A percentile compares a stretch with the other conserved stretches of the same genome.
Evolutionary conservation across 2,329 filamentous ascomycete genomes (phyloP).

Genomic region (Xenosphaeropsis pyriputrescens): DNA sequence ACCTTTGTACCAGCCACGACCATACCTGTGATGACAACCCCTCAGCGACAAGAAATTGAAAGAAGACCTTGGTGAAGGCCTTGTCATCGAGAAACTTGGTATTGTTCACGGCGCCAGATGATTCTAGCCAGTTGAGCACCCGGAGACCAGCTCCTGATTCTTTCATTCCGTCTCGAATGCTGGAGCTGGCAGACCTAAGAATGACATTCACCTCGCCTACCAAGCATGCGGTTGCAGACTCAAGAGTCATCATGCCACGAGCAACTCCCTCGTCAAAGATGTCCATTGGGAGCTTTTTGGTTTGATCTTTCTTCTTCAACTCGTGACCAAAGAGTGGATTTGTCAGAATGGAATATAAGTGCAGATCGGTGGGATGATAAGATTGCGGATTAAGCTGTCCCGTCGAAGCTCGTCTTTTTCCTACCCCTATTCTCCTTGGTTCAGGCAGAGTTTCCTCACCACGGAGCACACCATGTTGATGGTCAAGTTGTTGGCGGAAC

Average conservation of each 20-base stretch:
- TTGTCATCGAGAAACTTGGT: slow-evolving; percentile 10
- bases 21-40: slow-evolving; percentile 12
- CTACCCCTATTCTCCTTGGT: slow-evolving; percentile 6
- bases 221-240: slow-evolving; percentile 12
- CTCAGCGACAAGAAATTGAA: slow-evolving; percentile 17
- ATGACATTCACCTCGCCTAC: slow-evolving; percentile 9
- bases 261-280: slow-evolving; percentile 16
- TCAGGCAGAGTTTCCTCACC: slow-evolving; percentile 2
- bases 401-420: slow-evolving; percentile 5
- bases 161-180: slow-evolving; percentile 10
- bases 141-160: slow-evolving; percentile 15
- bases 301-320: neutral
- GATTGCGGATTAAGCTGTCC: slow-evolving; percentile 3
- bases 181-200: slow-evolving; percentile 5
- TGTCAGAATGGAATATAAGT: slow-evolving; percentile 32
- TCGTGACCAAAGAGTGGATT: slow-evolving; percentile 27
- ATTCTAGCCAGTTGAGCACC: slow-evolving; percentile 16
- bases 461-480: slow-evolving; percentile 25
- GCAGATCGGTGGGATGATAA: slow-evolving; percentile 23
- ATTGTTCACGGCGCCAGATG: slow-evolving; percentile 11
- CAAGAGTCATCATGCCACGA: slow-evolving; percentile 15
- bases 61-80: slow-evolving; percentile 9
- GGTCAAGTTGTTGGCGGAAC: slow-evolving; percentile 47
- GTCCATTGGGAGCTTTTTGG: slow-evolving; percentile 10
- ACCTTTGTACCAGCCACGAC: slow-evolving; percentile 12